A percentile compares a stretch with the other conserved stretches of the same genome.
Evolutionary conservation across 2,329 filamentous ascomycete species (phyloP).

Genomic region (Penicillium verrucosum): DNA sequence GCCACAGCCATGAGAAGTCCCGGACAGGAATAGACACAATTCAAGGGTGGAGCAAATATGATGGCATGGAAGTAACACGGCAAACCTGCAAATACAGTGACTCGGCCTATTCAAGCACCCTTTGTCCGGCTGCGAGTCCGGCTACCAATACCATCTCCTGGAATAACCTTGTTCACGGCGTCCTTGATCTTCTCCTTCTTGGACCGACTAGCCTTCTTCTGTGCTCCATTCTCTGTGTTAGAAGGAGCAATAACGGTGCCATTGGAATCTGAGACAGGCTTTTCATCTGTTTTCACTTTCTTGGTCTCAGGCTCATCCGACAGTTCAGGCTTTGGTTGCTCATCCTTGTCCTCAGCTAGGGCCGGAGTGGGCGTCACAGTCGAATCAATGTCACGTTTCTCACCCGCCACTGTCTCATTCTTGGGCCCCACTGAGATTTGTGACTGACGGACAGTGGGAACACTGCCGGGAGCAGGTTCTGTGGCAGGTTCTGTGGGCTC

Average conservation of each 20-base stretch:
- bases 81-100: not conserved
- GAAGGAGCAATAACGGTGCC: slow-evolving; percentile 9
- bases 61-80: not conserved
- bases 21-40: not conserved
- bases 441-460: slow-evolving; percentile 11
- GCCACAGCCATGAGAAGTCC: not conserved
- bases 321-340: slow-evolving; percentile 14
- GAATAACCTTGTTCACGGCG: slow-evolving; percentile 24
- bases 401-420: slow-evolving; percentile 9
- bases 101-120: slow-evolving; percentile 11
- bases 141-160: slow-evolving; percentile 37
- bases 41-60: not conserved
- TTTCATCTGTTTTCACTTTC: slow-evolving; percentile 33
- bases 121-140: slow-evolving; percentile 41
- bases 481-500: slow-evolving; percentile 2
- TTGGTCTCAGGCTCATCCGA: slow-evolving; percentile 29
- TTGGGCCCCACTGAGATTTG: slow-evolving; percentile 9
- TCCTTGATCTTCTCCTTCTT: slow-evolving; percentile 34
- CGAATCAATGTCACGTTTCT: slow-evolving; percentile 22
- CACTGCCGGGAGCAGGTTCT: slow-evolving; percentile 1
- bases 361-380: slow-evolving; percentile 1
- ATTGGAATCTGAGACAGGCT: slow-evolving; percentile 11
- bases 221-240: slow-evolving; percentile 22
- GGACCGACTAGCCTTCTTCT: slow-evolving; percentile 30
- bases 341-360: not conserved